phyloP scores from a whole-genome alignment of 1,284 basidiomycete genomes.

The Cryptococcus neoformans region DNA sequence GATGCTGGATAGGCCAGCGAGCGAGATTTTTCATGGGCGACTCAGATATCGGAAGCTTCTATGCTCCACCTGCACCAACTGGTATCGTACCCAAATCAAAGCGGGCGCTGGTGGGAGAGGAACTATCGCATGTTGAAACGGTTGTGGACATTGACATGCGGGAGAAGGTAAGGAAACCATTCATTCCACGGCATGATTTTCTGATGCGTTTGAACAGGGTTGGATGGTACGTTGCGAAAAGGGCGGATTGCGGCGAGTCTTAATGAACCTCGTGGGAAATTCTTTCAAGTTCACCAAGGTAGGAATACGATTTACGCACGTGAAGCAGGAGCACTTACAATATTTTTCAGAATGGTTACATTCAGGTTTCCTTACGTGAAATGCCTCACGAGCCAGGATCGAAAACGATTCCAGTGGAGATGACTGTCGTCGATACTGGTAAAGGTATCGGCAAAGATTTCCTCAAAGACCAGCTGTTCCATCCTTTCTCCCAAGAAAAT shows the following conservation, averaged over 20 bases:
- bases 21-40: slow-evolving; percentile 67
- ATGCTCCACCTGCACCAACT: slow-evolving; percentile 60
- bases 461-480: slow-evolving; percentile 91
- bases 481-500: slow-evolving; percentile 83
- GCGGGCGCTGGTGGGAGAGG: slow-evolving; percentile 28
- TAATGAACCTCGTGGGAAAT: slow-evolving; percentile 96
- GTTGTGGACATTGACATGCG: slow-evolving; percentile 80
- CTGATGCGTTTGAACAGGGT: slow-evolving; percentile 55
- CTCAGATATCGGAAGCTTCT: slow-evolving; percentile 83
- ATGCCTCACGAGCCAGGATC: slow-evolving; percentile 58
- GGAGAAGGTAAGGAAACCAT: slow-evolving; percentile 55
- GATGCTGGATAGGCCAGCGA: slow-evolving; percentile 85
- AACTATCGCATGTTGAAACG: slow-evolving; percentile 59
- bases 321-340: not conserved
- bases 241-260: slow-evolving; percentile 82
- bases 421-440: slow-evolving; percentile 85
- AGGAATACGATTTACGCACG: not conserved
- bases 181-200: too few species aligned
- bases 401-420: slow-evolving; percentile 71
- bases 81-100: slow-evolving; percentile 54
- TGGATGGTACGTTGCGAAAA: slow-evolving; percentile 89
- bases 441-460: slow-evolving; percentile 89
- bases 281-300: slow-evolving; percentile 88
- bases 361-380: slow-evolving; percentile 80
- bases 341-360: slow-evolving; percentile 66